Conservation (phyloP, 2,329 filamentous ascomycete species). For the Cercospora berteroae region DNA sequence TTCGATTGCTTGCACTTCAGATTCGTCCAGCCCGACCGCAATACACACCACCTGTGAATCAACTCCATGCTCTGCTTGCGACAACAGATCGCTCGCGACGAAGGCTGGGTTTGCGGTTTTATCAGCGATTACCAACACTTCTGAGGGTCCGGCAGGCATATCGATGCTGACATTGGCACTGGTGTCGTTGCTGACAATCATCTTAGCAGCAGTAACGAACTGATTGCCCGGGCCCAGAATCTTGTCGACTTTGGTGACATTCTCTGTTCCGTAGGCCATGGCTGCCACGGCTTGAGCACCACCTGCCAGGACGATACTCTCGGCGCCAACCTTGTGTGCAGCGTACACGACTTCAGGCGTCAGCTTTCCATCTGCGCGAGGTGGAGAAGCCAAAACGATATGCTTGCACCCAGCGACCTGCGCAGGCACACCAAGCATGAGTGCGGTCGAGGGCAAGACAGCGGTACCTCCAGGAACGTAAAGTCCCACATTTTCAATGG, state of each 20-base stretch:
- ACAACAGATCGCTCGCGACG: conserved; percentile 90
- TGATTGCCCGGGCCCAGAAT: conserved; percentile 97
- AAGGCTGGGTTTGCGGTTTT: conserved; percentile 85
- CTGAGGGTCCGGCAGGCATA: conserved; percentile 95
- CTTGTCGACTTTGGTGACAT: conserved; percentile 95
- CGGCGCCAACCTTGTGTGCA: conserved; percentile 92
- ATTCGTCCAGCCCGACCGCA: conserved; percentile 72
- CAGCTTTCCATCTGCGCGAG: conserved; percentile 81
- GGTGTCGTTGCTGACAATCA: conserved; percentile 96
- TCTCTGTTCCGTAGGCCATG: conserved; percentile 95
- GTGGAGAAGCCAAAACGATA: conserved; percentile 90
- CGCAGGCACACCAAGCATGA: conserved; percentile 96
- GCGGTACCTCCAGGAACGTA: conserved; percentile 96
- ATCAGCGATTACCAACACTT: conserved; percentile 95
- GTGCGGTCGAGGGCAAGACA: conserved; percentile 91
- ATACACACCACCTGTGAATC: conserved; percentile 95
- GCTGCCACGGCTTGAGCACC: conserved; percentile 94
- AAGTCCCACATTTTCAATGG: conserved; percentile 92
- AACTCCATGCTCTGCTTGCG: conserved; percentile 93
- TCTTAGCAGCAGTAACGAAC: conserved; percentile 97
- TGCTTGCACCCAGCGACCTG: conserved; percentile 96
- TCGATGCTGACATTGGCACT: conserved; percentile 94
- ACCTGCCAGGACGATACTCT: conserved; percentile 92
- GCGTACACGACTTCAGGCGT: conserved; percentile 97
- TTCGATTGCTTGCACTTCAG: conserved; percentile 77